Conservation (phyloP, 1,284 basidiomycete species). For the Tilletia indica region DNA sequence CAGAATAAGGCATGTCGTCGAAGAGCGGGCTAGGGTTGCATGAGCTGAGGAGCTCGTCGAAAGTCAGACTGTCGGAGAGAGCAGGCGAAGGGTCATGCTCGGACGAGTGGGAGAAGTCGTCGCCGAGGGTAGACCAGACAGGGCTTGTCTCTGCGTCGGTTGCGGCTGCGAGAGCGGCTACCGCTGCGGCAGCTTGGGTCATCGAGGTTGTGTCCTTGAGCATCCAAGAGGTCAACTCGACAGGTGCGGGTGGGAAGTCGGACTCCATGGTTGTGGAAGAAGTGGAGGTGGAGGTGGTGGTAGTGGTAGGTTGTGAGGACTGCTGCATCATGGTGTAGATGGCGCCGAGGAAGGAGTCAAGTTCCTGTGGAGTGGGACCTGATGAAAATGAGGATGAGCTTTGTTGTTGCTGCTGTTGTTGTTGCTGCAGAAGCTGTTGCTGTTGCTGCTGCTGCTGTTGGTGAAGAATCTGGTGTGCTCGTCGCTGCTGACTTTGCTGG, state of each 20-base stretch:
- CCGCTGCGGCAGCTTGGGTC: not conserved
- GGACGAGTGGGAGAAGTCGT: slow-evolving; percentile 12
- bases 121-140: slow-evolving; percentile 4
- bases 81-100: slow-evolving; percentile 42
- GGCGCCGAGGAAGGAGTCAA: slow-evolving; percentile 3
- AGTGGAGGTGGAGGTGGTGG: not conserved
- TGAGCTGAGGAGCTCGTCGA: slow-evolving; percentile 39
- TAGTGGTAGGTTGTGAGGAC: not conserved
- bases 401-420: not conserved
- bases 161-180: not conserved
- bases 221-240: slow-evolving; percentile 18
- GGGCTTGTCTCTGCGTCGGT: slow-evolving; percentile 13
- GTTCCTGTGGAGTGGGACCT: slow-evolving; percentile 10
- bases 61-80: slow-evolving; percentile 46
- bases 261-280: slow-evolving; percentile 1
- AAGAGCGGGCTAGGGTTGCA: slow-evolving; percentile 48
- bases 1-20: slow-evolving; percentile 37
- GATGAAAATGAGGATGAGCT: slow-evolving; percentile 13
- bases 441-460: slow-evolving; percentile 16
- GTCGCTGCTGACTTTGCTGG: slow-evolving; percentile 2
- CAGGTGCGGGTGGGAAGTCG: slow-evolving; percentile 15
- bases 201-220: slow-evolving; percentile 2
- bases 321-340: slow-evolving; percentile 16
- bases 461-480: not conserved
- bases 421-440: not conserved